These are phyloP conservation scores for Amanita polypyramis DNA, from an alignment of 768 basidiomycete species.

Conservation along the genomic window DNA sequence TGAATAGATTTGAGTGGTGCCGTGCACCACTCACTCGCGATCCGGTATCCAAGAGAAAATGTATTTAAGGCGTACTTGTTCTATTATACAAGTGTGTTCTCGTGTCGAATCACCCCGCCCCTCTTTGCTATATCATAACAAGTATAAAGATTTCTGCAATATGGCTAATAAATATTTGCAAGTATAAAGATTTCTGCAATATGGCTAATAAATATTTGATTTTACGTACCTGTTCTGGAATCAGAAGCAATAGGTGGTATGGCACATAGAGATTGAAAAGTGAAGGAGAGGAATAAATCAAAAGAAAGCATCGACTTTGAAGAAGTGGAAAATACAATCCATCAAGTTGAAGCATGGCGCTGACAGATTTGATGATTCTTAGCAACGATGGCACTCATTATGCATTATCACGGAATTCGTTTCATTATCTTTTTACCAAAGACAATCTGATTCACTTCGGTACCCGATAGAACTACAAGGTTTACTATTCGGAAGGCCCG, in stretches of 20 bases:
- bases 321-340: neutral
- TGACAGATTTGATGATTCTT: constrained; percentile 84
- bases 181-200: too few species aligned
- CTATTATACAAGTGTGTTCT: too few species aligned
- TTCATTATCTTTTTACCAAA: constrained; percentile 60
- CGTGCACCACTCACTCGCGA: too few species aligned
- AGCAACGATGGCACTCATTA: constrained; percentile 62
- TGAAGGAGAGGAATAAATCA: neutral
- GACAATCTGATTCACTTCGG: constrained; percentile 62
- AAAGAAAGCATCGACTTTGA: neutral
- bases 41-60: too few species aligned
- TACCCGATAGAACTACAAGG: constrained; percentile 68
- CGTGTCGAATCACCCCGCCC: too few species aligned
- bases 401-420: constrained; percentile 49
- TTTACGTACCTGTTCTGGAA: too few species aligned
- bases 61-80: too few species aligned
- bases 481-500: constrained; percentile 46
- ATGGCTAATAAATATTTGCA: too few species aligned
- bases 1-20: too few species aligned
- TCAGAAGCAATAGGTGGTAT: neutral
- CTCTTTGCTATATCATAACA: too few species aligned
- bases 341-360: constrained; percentile 31
- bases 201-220: too few species aligned
- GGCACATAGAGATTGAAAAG: neutral
- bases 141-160: too few species aligned